A percentile compares a stretch with the other conserved stretches of the same genome.
Conservation (phyloP, 805 yeast genomes). For the Lipomyces sp. region DNA sequence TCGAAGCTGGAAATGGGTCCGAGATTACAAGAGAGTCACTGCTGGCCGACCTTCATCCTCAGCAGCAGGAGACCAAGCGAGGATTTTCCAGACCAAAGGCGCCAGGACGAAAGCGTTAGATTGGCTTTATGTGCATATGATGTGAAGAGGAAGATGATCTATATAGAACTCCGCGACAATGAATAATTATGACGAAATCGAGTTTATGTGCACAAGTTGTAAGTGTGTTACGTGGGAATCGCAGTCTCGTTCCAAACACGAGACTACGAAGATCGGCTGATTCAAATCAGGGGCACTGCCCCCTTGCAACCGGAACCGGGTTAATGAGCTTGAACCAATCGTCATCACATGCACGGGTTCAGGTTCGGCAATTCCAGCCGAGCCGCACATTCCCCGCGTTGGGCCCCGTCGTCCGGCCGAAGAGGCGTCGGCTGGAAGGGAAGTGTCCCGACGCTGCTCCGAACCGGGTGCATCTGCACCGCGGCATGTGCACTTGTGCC, state of each 20-base stretch:
- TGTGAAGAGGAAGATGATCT: background rate
- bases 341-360: background rate
- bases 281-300: background rate
- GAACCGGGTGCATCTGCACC: background rate
- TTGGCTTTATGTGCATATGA: background rate
- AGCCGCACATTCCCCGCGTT: constrained; percentile 1
- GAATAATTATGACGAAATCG: no score
- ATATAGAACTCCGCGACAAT: background rate
- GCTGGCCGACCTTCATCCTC: constrained; percentile 31
- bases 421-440: background rate
- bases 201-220: no score
- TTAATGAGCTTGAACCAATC: no score
- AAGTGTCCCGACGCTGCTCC: background rate
- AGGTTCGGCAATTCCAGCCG: background rate
- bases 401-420: background rate
- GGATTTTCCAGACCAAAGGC: constrained; percentile 37
- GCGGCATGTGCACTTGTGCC: background rate
- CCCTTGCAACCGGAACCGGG: background rate
- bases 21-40: constrained; percentile 37
- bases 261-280: no score
- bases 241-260: no score
- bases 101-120: constrained; percentile 36
- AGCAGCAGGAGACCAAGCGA: constrained; percentile 16
- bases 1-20: constrained; percentile 42
- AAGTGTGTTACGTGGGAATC: no score